Evolutionary conservation across 352 stramenopile genomes (phyloP).

Genomic region (Globisporangium abappressorium): DNA sequence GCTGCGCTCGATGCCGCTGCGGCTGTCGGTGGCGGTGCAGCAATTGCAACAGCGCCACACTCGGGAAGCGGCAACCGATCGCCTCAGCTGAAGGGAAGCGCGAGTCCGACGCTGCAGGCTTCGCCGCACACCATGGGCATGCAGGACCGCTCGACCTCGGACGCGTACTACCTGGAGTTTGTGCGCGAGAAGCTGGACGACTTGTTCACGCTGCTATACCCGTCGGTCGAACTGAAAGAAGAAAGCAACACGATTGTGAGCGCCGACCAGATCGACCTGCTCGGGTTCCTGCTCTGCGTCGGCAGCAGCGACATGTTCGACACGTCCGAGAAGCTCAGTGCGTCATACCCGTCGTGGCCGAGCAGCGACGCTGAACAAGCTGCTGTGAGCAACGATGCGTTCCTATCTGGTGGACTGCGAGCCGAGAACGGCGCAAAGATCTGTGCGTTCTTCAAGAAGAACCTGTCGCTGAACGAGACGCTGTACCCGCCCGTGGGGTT

Average conservation of each 20-base stretch:
- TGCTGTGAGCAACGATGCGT: conserved; percentile 12
- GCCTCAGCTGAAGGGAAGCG: conserved; percentile 47
- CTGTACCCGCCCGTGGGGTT: conserved; percentile 79
- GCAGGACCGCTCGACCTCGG: conserved; percentile 73
- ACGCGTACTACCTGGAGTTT: conserved; percentile 79
- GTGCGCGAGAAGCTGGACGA: conserved; percentile 77
- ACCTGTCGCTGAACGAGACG: conserved; percentile 74
- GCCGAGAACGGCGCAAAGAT: conserved; percentile 58
- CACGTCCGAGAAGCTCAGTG: conserved; percentile 55
- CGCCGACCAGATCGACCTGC: conserved; percentile 63
- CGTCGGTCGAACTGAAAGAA: conserved; percentile 49
- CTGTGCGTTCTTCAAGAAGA: conserved; percentile 71
- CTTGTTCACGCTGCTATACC: conserved; percentile 69
- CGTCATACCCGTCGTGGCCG: conserved; percentile 63
- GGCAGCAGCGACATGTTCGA: conserved; percentile 54
- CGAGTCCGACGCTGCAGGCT: conserved; percentile 57
- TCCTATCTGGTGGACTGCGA: conserved; percentile 17
- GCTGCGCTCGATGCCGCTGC: conserved; percentile 40
- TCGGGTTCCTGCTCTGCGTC: conserved; percentile 70
- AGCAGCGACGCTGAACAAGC: conserved; percentile 14
- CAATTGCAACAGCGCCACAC: conserved; percentile 5
- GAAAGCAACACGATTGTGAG: conserved; percentile 50
- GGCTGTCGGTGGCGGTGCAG: conserved; percentile 21
- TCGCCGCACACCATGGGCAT: conserved; percentile 78
- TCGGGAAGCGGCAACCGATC: conserved; percentile 33